Percentiles rank a stretch among this genome's conserved stretches.
Evolutionary conservation across 2,329 filamentous ascomycete genomes (phyloP).

Genomic region (Dactylellina cionopaga): DNA sequence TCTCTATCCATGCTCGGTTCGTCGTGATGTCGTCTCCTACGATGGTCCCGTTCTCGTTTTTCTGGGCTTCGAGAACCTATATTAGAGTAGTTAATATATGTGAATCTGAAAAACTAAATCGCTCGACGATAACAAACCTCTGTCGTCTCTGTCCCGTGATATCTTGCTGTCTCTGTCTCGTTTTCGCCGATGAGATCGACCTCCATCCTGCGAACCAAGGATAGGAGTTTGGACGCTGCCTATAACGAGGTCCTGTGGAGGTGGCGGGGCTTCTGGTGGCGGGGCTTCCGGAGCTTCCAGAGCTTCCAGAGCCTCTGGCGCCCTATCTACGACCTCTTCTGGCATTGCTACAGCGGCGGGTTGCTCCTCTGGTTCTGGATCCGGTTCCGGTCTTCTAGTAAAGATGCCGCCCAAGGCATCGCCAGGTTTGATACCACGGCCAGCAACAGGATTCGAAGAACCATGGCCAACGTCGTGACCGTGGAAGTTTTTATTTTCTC

Average conservation of each 20-base stretch:
- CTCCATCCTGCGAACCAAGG: constrained; percentile 59
- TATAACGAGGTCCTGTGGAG: too few species aligned
- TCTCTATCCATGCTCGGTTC: constrained; percentile 21
- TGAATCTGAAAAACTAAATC: neutral
- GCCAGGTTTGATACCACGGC: constrained; percentile 37
- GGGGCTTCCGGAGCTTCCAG: constrained; percentile 2
- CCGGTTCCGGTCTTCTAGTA: constrained; percentile 24
- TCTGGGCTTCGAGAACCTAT: constrained; percentile 45
- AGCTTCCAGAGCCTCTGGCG: constrained; percentile 17
- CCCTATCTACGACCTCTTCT: constrained; percentile 25
- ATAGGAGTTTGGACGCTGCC: constrained; percentile 77
- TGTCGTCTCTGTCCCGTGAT: constrained; percentile 29
- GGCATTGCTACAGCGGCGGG: too few species aligned
- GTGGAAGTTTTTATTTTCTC: constrained; percentile 48
- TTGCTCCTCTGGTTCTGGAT: constrained; percentile 2
- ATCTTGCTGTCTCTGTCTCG: constrained; percentile 31
- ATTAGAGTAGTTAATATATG: neutral
- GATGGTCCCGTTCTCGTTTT: constrained; percentile 69
- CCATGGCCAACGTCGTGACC: constrained; percentile 54
- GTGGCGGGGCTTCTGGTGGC: constrained; percentile 68
- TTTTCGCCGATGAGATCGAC: constrained; percentile 29
- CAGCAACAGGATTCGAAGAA: constrained; percentile 43
- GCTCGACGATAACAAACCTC: too few species aligned
- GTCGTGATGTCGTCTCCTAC: constrained; percentile 33
- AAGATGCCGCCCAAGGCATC: constrained; percentile 45